Percentiles rank a stretch among this genome's conserved stretches.
Conservation (phyloP, 2,329 filamentous ascomycete species). For the Neonectria ditissima region DNA sequence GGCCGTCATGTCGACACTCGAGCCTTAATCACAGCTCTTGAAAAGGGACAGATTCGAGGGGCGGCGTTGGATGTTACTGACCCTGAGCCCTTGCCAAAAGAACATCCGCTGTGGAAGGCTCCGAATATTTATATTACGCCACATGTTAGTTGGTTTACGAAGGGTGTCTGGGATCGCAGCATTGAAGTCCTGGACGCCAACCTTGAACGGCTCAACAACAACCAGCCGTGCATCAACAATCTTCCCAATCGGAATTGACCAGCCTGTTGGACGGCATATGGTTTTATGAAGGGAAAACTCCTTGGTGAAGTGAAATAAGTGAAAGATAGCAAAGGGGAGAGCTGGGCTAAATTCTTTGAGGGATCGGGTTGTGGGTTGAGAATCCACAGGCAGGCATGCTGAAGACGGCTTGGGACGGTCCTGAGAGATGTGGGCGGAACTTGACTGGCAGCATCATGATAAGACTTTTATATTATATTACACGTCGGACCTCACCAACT, state of each 20-base stretch:
- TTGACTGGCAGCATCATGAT: no score
- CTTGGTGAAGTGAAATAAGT: conserved; percentile 62
- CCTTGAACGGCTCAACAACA: background rate
- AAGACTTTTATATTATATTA: no score
- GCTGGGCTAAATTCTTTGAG: conserved; percentile 66
- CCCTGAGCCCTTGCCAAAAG: conserved; percentile 73
- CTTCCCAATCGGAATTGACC: background rate
- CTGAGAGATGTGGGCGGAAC: no score
- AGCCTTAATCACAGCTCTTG: conserved; percentile 68
- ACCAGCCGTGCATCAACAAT: background rate
- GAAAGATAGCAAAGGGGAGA: conserved; percentile 64
- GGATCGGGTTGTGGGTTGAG: conserved; percentile 73
- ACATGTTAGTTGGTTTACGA: conserved; percentile 44
- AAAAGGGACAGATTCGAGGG: conserved; percentile 57
- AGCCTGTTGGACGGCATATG: background rate
- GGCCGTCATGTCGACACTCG: conserved; percentile 56
- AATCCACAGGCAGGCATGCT: conserved; percentile 77
- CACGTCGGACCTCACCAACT: no score
- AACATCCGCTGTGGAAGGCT: background rate
- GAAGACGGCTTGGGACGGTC: no score
- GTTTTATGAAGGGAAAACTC: conserved; percentile 61
- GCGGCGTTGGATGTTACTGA: conserved; percentile 79
- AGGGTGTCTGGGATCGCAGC: background rate
- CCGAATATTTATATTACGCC: conserved; percentile 34
- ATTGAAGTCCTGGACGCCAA: background rate